Percentiles rank a stretch among this genome's conserved stretches.
Conservation (phyloP, 2,329 filamentous ascomycete species). For the Paracoccidioides lutzii region DNA sequence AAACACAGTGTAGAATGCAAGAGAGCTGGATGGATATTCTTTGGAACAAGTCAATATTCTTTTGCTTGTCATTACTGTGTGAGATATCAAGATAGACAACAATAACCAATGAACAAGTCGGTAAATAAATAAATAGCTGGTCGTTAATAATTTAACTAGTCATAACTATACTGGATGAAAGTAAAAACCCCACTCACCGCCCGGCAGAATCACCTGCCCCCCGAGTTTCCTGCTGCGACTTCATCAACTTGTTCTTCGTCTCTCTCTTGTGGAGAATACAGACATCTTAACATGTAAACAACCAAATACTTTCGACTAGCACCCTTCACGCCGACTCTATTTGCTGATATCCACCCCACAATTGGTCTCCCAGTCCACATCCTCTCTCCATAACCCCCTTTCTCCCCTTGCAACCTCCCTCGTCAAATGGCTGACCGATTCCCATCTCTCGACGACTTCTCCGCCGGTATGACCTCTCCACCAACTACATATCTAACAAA, state of each 20-base stretch:
- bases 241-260: no score
- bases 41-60: background rate
- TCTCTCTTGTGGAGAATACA: no score
- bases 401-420: conserved; percentile 2
- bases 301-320: background rate
- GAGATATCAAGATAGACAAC: background rate
- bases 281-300: no score
- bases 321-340: background rate
- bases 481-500: conserved; percentile 3
- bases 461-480: conserved; percentile 38
- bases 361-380: conserved; percentile 4
- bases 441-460: conserved; percentile 67
- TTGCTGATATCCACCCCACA: background rate
- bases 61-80: background rate
- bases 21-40: background rate
- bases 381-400: conserved; percentile 4
- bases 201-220: background rate
- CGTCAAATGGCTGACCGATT: conserved; percentile 60
- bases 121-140: background rate
- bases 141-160: background rate
- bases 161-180: no score
- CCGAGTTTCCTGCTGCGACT: no score
- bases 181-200: no score
- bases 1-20: background rate
- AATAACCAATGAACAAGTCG: background rate